These are phyloP conservation scores for Diaporthe sp. DNA, from an alignment of 2,329 filamentous ascomycete genomes.

Conservation along the genomic window DNA sequence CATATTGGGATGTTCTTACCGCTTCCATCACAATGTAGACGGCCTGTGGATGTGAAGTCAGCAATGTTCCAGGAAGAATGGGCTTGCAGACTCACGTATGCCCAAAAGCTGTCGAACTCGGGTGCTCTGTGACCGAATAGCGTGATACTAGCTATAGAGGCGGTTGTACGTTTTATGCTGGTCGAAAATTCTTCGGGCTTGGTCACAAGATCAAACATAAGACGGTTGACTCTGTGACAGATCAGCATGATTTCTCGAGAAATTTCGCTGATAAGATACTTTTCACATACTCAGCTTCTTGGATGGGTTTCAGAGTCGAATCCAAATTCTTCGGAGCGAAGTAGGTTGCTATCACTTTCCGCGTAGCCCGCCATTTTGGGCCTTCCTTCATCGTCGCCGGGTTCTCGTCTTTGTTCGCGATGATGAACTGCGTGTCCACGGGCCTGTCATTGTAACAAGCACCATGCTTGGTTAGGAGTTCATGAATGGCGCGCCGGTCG, in stretches of 20 bases:
- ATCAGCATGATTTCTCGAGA: constrained; percentile 17
- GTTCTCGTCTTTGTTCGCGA: constrained; percentile 60
- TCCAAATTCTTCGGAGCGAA: constrained; percentile 40
- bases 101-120: constrained; percentile 31
- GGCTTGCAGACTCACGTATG: constrained; percentile 7
- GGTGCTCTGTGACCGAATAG: constrained; percentile 30
- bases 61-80: background rate
- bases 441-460: constrained; percentile 55
- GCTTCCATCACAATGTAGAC: constrained; percentile 55
- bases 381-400: constrained; percentile 56
- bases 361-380: constrained; percentile 55
- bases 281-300: constrained; percentile 55
- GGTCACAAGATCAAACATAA: constrained; percentile 23
- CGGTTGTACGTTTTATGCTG: constrained; percentile 10
- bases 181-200: constrained; percentile 8
- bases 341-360: constrained; percentile 57
- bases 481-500: constrained; percentile 52
- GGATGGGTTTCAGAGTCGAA: constrained; percentile 43
- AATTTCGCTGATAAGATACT: background rate
- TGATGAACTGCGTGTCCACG: constrained; percentile 52
- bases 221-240: constrained; percentile 8
- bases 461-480: constrained; percentile 57
- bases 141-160: constrained; percentile 24
- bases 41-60: constrained; percentile 45
- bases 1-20: constrained; percentile 4